Conservation (phyloP, 495 filamentous ascomycete species). For the Corynascus novoguineensis region DNA sequence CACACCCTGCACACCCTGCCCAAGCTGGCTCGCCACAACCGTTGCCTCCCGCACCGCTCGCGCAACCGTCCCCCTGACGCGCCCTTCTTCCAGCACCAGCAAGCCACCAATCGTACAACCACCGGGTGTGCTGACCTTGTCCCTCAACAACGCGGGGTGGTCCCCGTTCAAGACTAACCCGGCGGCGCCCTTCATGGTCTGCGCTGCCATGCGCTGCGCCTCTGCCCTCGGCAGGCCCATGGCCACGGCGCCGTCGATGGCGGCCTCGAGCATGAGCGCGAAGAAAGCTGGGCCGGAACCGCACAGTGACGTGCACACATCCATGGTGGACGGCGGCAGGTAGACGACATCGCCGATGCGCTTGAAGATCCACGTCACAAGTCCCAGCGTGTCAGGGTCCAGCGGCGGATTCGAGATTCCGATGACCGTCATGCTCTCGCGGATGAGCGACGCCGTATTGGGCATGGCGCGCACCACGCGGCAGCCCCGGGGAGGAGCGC, state of each 20-base stretch:
- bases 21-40: constrained; percentile 66
- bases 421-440: constrained; percentile 80
- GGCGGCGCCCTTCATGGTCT: constrained; percentile 69
- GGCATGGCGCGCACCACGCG: constrained; percentile 70
- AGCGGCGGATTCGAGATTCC: constrained; percentile 53
- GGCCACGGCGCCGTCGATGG: constrained; percentile 72
- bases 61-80: constrained; percentile 62
- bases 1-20: constrained; percentile 48
- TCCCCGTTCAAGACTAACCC: constrained; percentile 65
- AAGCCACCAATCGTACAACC: constrained; percentile 77
- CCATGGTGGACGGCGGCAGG: constrained; percentile 62
- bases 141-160: constrained; percentile 68
- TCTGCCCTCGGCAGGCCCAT: constrained; percentile 75
- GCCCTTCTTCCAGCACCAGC: constrained; percentile 69
- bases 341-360: constrained; percentile 62
- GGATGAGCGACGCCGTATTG: constrained; percentile 64
- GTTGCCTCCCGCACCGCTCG: constrained; percentile 74
- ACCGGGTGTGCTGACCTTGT: constrained; percentile 74
- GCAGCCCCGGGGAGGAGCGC: constrained; percentile 39
- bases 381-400: constrained; percentile 41
- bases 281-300: constrained; percentile 77
- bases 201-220: constrained; percentile 74
- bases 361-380: constrained; percentile 74
- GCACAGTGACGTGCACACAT: constrained; percentile 67
- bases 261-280: constrained; percentile 69